Conservation (phyloP, 352 stramenopile species). For the Halophytophthora polymorphica region DNA sequence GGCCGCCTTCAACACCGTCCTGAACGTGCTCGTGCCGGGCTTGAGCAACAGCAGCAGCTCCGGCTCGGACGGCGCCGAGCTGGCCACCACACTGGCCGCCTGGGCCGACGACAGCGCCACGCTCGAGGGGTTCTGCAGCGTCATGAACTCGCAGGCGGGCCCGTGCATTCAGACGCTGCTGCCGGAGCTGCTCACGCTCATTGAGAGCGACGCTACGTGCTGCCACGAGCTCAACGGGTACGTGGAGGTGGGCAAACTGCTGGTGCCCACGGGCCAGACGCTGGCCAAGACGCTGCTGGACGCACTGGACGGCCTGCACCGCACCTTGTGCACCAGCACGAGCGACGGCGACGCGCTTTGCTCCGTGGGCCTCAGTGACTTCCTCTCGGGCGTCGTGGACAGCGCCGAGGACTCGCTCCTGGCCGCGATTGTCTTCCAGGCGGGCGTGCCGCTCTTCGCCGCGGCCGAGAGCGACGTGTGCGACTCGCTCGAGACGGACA, state of each 20-base stretch:
- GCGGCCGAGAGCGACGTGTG: slow-evolving; percentile 39
- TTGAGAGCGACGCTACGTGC: slow-evolving; percentile 48
- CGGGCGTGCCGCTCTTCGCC: slow-evolving; percentile 46
- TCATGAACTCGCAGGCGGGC: slow-evolving; percentile 50
- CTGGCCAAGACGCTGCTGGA: slow-evolving; percentile 37
- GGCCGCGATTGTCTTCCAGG: slow-evolving; percentile 37
- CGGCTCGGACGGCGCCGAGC: slow-evolving; percentile 12
- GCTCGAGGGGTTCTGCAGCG: slow-evolving; percentile 43
- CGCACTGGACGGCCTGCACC: slow-evolving; percentile 55
- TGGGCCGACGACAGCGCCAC: slow-evolving; percentile 43
- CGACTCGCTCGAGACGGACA: slow-evolving; percentile 32
- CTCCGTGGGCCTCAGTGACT: slow-evolving; percentile 39
- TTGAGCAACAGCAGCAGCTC: slow-evolving; percentile 22
- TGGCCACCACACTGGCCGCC: slow-evolving; percentile 25
- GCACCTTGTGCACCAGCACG: slow-evolving; percentile 45
- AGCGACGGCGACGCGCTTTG: slow-evolving; percentile 42
- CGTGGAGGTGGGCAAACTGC: slow-evolving; percentile 41
- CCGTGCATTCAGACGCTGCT: slow-evolving; percentile 46
- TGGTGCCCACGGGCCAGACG: slow-evolving; percentile 44
- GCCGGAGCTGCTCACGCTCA: slow-evolving; percentile 33
- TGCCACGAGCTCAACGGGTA: slow-evolving; percentile 45
- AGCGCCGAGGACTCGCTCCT: slow-evolving; percentile 37
- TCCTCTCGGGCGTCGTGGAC: slow-evolving; percentile 30
- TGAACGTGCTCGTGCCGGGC: slow-evolving; percentile 34
- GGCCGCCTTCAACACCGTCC: slow-evolving; percentile 38